Conservation (phyloP, 768 basidiomycete genomes). For the Zangia roseola region DNA sequence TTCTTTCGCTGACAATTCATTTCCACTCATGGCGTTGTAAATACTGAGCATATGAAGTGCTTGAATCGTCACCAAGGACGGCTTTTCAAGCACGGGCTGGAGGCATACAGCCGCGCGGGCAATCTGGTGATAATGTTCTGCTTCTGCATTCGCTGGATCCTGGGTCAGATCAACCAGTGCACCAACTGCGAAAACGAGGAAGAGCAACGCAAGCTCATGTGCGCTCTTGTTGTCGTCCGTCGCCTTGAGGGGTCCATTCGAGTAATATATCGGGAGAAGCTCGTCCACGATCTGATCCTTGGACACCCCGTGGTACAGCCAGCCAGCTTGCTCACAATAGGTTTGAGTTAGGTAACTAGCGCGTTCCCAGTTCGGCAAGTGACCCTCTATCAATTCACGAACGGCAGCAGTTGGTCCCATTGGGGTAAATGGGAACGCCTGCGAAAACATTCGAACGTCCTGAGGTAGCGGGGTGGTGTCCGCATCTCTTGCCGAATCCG, state of each 20-base stretch:
- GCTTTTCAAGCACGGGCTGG: conserved; percentile 69
- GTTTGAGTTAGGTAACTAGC: conserved; percentile 44
- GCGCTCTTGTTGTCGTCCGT: conserved; percentile 42
- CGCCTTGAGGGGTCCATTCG: conserved; percentile 15
- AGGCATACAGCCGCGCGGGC: conserved; percentile 63
- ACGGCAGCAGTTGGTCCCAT: conserved; percentile 47
- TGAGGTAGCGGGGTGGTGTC: conserved; percentile 31
- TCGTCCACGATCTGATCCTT: conserved; percentile 45
- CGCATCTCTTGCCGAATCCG: conserved; percentile 28
- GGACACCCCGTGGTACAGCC: conserved; percentile 52
- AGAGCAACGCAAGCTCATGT: conserved; percentile 51
- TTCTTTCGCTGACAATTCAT: conserved; percentile 53
- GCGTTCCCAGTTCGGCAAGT: conserved; percentile 53
- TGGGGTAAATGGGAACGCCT: conserved; percentile 64
- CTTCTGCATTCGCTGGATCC: conserved; percentile 36
- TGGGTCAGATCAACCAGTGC: conserved; percentile 42
- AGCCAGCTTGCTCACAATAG: conserved; percentile 48
- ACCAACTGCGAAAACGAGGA: conserved; percentile 51
- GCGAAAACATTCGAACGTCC: conserved; percentile 48
- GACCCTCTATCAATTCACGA: conserved; percentile 48
- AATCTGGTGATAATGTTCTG: conserved; percentile 66
- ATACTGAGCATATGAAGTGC: conserved; percentile 65
- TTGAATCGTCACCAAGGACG: conserved; percentile 69
- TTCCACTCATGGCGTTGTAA: conserved; percentile 69
- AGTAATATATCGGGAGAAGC: conserved; percentile 43